phyloP scores from a whole-genome alignment of 2,329 filamentous ascomycete genomes.

The Gremmenia infestans region DNA sequence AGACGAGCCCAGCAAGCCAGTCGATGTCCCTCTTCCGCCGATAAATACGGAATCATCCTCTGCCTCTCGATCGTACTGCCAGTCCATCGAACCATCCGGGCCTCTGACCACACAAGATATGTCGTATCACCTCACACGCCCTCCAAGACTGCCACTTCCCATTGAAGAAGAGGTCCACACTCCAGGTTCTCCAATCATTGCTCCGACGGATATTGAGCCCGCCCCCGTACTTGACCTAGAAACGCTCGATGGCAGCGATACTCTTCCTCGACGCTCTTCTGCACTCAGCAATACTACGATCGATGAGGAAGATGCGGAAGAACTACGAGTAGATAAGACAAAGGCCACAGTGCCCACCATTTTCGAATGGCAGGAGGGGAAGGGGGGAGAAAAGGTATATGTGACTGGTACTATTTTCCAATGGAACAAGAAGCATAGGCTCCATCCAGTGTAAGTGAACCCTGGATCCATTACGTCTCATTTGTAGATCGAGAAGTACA shows the following conservation, averaged over 20 bases:
- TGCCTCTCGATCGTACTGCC: conserved; percentile 24
- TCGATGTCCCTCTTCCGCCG: conserved; percentile 42
- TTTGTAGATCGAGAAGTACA: neutral
- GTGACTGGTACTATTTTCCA: conserved; percentile 96
- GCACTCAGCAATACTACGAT: conserved; percentile 57
- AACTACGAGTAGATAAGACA: conserved; percentile 68
- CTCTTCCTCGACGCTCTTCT: conserved; percentile 48
- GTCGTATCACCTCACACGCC: conserved; percentile 60
- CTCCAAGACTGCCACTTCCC: conserved; percentile 83
- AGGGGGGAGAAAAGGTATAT: conserved; percentile 80
- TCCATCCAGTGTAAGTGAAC: conserved; percentile 69
- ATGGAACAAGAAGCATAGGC: conserved; percentile 90
- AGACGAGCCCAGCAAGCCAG: conserved; percentile 49
- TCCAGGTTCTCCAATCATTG: conserved; percentile 84
- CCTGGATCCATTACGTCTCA: neutral
- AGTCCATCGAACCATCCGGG: conserved; percentile 51
- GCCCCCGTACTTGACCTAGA: conserved; percentile 32
- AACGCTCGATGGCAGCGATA: conserved; percentile 46
- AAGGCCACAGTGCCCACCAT: conserved; percentile 75
- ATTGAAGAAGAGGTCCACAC: conserved; percentile 89
- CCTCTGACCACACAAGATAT: conserved; percentile 40
- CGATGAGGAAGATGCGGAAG: conserved; percentile 80
- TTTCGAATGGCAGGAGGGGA: conserved; percentile 71
- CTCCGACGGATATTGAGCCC: conserved; percentile 52
- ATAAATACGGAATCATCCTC: conserved; percentile 22